Evolutionary conservation across 2,329 filamentous ascomycete species (phyloP).

Genomic region (Aspergillus vadensis): DNA sequence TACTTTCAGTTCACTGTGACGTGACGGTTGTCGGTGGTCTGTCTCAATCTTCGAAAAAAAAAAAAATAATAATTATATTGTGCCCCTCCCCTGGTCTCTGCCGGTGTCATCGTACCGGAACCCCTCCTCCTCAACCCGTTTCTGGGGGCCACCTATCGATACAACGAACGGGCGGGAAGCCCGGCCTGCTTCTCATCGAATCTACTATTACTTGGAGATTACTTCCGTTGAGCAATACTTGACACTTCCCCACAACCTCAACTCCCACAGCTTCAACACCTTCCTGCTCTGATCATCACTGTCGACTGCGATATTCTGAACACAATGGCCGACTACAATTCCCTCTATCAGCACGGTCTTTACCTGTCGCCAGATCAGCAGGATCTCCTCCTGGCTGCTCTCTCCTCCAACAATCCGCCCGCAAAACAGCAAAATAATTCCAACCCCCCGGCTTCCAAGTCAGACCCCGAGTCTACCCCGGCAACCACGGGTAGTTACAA

Average conservation of each 20-base stretch:
- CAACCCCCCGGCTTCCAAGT: slow-evolving; percentile 25
- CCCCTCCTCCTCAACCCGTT: slow-evolving; percentile 6
- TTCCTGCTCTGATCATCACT: not conserved
- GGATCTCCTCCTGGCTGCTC: slow-evolving; percentile 71
- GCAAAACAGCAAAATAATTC: slow-evolving; percentile 31
- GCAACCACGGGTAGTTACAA: slow-evolving; percentile 44
- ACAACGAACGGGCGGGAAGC: slow-evolving; percentile 39
- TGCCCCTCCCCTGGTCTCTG: not conserved
- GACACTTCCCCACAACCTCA: not conserved
- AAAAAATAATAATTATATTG: no score
- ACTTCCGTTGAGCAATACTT: not conserved
- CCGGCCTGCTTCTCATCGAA: slow-evolving; percentile 24
- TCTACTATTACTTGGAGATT: not conserved
- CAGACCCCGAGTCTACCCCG: slow-evolving; percentile 30
- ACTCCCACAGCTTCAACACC: not conserved
- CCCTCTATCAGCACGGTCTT: slow-evolving; percentile 57
- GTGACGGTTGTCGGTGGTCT: not conserved
- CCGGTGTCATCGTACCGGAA: slow-evolving; percentile 3
- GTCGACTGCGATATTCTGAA: not conserved
- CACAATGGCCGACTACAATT: slow-evolving; percentile 43
- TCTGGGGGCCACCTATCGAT: slow-evolving; percentile 15
- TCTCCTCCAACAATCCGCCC: slow-evolving; percentile 67
- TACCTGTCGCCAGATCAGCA: slow-evolving; percentile 76
- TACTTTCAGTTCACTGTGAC: not conserved
- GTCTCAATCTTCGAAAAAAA: not conserved